Evolutionary conservation across 2,329 filamentous ascomycete species (phyloP).

Genomic region (Alternaria novae-zelandiae): DNA sequence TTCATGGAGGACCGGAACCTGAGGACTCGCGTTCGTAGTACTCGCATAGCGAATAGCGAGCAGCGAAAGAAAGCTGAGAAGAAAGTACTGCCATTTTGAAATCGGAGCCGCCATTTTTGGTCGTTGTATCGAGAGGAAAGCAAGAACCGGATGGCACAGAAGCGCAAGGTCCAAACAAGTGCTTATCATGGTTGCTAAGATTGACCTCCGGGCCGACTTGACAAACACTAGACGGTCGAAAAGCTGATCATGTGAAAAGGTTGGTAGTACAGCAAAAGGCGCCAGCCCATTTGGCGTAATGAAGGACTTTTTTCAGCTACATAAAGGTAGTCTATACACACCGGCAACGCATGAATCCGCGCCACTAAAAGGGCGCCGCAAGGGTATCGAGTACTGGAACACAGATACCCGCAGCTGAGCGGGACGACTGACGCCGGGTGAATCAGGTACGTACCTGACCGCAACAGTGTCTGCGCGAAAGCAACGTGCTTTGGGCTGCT

Average conservation of each 20-base stretch:
- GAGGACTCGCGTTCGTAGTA: constrained; percentile 16
- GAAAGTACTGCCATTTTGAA: constrained; percentile 35
- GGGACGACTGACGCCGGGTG: constrained; percentile 14
- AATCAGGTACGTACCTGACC: constrained; percentile 11
- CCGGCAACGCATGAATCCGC: constrained; percentile 32
- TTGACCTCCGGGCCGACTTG: constrained; percentile 1
- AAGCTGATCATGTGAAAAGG: constrained; percentile 12
- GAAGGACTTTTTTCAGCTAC: constrained; percentile 6
- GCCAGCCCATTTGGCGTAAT: neutral
- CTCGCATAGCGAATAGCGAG: constrained; percentile 34
- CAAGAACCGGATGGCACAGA: constrained; percentile 40
- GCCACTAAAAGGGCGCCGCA: constrained; percentile 23
- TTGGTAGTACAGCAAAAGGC: neutral
- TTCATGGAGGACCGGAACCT: neutral
- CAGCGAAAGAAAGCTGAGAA: constrained; percentile 35
- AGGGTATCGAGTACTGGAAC: constrained; percentile 20
- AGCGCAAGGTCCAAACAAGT: constrained; percentile 41
- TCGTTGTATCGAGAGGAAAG: constrained; percentile 36
- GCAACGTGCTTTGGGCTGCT: constrained; percentile 6
- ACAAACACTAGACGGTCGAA: neutral
- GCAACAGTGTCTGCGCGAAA: constrained; percentile 1
- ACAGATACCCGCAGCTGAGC: constrained; percentile 9
- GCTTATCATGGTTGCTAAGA: constrained; percentile 27
- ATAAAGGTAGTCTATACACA: constrained; percentile 15
- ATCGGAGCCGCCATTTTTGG: constrained; percentile 29